Conservation (phyloP, 371 early-diverging fungal genomes). For the Apophysomyces trapeziformis region DNA sequence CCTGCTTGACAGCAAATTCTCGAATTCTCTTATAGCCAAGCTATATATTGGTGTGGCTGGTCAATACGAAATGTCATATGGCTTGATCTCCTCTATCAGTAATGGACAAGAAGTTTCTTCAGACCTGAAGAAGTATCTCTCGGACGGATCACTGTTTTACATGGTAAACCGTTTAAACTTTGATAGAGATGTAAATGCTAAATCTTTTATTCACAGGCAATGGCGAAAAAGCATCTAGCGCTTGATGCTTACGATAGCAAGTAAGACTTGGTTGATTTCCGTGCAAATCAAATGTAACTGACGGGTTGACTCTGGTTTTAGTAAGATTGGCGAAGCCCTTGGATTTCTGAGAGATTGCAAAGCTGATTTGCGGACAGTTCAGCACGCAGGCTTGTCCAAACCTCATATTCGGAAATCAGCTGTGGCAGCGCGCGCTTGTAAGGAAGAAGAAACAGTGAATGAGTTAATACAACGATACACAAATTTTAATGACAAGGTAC, state of each 20-base stretch:
- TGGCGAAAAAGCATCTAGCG: slow-evolving; percentile 64
- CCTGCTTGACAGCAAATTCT: slow-evolving; percentile 38
- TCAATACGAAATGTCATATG: slow-evolving; percentile 67
- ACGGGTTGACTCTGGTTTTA: slow-evolving; percentile 15
- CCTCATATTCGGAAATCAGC: slow-evolving; percentile 42
- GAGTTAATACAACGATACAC: slow-evolving; percentile 51
- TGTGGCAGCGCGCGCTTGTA: slow-evolving; percentile 53
- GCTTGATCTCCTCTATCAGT: slow-evolving; percentile 60
- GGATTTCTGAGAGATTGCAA: slow-evolving; percentile 63
- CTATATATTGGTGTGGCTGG: slow-evolving; percentile 65
- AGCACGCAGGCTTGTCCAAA: slow-evolving; percentile 56
- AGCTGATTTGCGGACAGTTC: slow-evolving; percentile 51
- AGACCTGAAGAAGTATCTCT: slow-evolving; percentile 61
- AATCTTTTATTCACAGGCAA: slow-evolving; percentile 36
- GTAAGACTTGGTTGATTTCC: slow-evolving; percentile 37
- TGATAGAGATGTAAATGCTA: not conserved
- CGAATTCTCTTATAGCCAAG: slow-evolving; percentile 64
- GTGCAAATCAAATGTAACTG: no score
- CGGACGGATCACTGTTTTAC: slow-evolving; percentile 58
- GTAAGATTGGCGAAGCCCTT: slow-evolving; percentile 65
- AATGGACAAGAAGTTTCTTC: slow-evolving; percentile 59
- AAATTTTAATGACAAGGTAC: slow-evolving; percentile 65
- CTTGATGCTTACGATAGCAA: slow-evolving; percentile 67
- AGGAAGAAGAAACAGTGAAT: slow-evolving; percentile 56
- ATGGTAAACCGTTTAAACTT: slow-evolving; percentile 31